Conservation (phyloP, 345 rosid species). For the Raphanus sativus region DNA sequence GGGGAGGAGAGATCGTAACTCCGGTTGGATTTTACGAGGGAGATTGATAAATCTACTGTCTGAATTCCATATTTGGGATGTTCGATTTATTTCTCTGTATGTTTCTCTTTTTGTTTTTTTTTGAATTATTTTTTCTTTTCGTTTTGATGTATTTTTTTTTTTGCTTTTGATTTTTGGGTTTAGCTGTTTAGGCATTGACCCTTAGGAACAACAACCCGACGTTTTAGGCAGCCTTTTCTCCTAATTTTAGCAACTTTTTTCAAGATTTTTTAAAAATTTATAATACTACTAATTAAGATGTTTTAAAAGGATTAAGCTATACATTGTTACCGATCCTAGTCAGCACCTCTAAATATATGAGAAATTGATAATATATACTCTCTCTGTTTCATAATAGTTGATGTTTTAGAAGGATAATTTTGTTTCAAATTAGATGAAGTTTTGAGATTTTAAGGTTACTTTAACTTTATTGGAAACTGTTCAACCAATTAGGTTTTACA, state of each 20-base stretch:
- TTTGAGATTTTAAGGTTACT: too few relatives aligned
- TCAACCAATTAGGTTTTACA: too few relatives aligned
- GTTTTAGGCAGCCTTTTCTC: conserved; percentile 41
- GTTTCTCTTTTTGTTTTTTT: conserved; percentile 6
- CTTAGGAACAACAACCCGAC: conserved; percentile 30
- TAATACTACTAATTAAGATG: neutral
- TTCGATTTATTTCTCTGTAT: conserved; percentile 31
- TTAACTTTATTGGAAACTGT: too few relatives aligned
- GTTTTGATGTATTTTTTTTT: conserved; percentile 4
- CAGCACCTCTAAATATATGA: neutral
- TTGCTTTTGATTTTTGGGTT: conserved; percentile 27
- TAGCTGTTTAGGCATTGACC: conserved; percentile 43
- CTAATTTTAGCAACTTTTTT: conserved; percentile 35
- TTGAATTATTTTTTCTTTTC: neutral
- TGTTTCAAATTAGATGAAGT: too few relatives aligned
- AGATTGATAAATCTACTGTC: conserved; percentile 34
- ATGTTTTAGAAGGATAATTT: too few relatives aligned
- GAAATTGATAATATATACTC: too few relatives aligned
- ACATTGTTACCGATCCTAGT: neutral
- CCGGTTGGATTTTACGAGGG: conserved; percentile 30
- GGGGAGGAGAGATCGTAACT: conserved; percentile 36
- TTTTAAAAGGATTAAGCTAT: neutral
- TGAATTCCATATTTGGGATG: conserved; percentile 34
- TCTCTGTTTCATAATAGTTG: too few relatives aligned
- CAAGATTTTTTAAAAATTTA: neutral